Conservation (phyloP, 2,329 filamentous ascomycete genomes). For the Colletotrichum trifolii region DNA sequence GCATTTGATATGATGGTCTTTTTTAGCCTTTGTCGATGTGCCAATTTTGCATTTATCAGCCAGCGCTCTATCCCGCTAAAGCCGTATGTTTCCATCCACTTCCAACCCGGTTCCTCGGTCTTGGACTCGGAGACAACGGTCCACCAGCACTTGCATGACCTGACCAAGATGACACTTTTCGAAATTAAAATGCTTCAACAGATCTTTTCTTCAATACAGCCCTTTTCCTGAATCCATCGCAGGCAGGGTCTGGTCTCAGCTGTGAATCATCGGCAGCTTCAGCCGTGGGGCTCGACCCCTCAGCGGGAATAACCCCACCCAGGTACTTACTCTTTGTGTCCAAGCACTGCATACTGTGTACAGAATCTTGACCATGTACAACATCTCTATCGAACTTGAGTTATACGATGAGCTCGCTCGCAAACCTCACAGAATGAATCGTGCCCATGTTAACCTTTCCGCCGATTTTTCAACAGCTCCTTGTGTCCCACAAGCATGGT, state of each 20-base stretch:
- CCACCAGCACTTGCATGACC: no score
- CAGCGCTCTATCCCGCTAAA: slow-evolving; percentile 12
- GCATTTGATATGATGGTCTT: background rate
- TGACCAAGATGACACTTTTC: no score
- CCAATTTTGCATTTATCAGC: slow-evolving; percentile 23
- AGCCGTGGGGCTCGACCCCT: slow-evolving; percentile 24
- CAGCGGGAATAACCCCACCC: slow-evolving; percentile 26
- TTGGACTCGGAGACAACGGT: slow-evolving; percentile 11
- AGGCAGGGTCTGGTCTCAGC: background rate
- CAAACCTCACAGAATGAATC: no score
- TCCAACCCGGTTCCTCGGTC: slow-evolving; percentile 20
- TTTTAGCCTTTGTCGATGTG: slow-evolving; percentile 19
- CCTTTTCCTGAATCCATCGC: background rate
- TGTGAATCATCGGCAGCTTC: slow-evolving; percentile 16
- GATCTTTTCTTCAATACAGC: no score
- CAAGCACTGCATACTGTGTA: no score
- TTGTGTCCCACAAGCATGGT: no score
- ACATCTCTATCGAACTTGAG: no score
- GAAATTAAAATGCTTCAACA: no score
- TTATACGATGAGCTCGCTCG: no score
- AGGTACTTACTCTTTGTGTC: background rate
- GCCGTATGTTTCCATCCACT: slow-evolving; percentile 7
- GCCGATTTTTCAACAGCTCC: no score
- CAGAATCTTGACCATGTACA: no score
- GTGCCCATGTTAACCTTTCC: no score